Conservation (phyloP, 1,284 basidiomycete genomes). For the Marasmius sp. region DNA sequence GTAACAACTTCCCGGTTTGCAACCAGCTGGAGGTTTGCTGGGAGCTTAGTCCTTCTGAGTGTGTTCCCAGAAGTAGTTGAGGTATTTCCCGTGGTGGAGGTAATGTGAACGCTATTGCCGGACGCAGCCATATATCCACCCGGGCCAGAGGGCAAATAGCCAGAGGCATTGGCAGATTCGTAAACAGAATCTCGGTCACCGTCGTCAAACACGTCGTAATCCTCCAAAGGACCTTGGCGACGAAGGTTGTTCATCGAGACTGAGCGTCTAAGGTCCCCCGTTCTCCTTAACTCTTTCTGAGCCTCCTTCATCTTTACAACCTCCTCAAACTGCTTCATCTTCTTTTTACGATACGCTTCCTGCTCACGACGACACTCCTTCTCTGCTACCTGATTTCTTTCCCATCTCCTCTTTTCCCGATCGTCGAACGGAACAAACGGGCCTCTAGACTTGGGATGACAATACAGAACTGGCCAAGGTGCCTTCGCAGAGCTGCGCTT, state of each 20-base stretch:
- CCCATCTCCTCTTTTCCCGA: conserved; percentile 64
- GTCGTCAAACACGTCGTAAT: conserved; percentile 39
- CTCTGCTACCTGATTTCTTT: conserved; percentile 55
- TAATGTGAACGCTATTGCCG: conserved; percentile 92
- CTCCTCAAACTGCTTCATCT: conserved; percentile 33
- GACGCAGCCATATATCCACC: conserved; percentile 83
- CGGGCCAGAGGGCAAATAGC: conserved; percentile 58
- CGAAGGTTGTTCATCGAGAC: conserved; percentile 79
- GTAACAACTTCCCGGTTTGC: conserved; percentile 66
- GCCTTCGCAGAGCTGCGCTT: conserved; percentile 53
- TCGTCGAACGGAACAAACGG: conserved; percentile 76
- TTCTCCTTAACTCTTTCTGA: conserved; percentile 38
- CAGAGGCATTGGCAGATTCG: conserved; percentile 66
- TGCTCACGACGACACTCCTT: conserved; percentile 48
- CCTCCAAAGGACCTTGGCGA: conserved; percentile 39
- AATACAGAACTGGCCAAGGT: conserved; percentile 72
- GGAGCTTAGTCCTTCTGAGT: conserved; percentile 43
- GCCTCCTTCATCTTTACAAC: conserved; percentile 43
- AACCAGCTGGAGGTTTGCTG: conserved; percentile 53
- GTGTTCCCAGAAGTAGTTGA: conserved; percentile 61
- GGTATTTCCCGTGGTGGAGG: conserved; percentile 85
- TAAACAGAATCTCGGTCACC: conserved; percentile 48
- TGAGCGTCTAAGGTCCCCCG: conserved; percentile 67
- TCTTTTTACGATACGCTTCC: conserved; percentile 38
- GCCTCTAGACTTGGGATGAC: conserved; percentile 67